Percentiles rank a stretch among this genome's conserved stretches.
These are phyloP conservation scores for Lactarius sanguifluus DNA, from an alignment of 768 basidiomycete genomes.

Conservation along the genomic window DNA sequence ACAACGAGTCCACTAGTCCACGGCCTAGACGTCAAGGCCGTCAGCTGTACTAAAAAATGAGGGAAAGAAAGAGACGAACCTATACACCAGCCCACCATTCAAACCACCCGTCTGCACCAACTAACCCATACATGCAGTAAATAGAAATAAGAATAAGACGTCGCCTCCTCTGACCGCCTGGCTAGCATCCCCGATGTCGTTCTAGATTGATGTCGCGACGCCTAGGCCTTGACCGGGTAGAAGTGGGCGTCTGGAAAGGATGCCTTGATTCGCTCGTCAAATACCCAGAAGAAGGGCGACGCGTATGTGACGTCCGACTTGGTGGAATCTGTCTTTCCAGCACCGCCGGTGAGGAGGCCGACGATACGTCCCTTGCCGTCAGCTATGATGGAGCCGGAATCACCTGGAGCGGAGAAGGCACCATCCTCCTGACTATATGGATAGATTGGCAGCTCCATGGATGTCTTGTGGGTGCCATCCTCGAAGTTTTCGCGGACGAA, in stretches of 20 bases:
- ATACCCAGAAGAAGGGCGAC: conserved; percentile 10
- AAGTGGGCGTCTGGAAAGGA: conserved; percentile 1
- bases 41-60: no score
- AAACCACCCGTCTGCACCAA: no score
- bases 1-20: no score
- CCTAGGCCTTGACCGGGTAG: not conserved
- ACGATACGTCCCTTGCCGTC: conserved; percentile 25
- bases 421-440: conserved; percentile 25
- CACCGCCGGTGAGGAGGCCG: conserved; percentile 29
- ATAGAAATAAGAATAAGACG: no score
- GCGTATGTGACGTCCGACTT: conserved; percentile 16
- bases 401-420: conserved; percentile 30
- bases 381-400: conserved; percentile 32
- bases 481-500: conserved; percentile 27
- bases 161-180: no score
- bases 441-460: conserved; percentile 26
- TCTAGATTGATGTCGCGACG: conserved; percentile 2
- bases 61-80: no score
- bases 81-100: no score
- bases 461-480: conserved; percentile 16
- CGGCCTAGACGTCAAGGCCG: no score
- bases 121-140: no score
- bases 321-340: not conserved
- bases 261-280: not conserved
- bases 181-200: no score